Evolutionary conservation across 192 early-diverging fungal genomes (phyloP), one percentile per base, ranked within the genome.

Genomic region (Coemansia sp.): DNA sequence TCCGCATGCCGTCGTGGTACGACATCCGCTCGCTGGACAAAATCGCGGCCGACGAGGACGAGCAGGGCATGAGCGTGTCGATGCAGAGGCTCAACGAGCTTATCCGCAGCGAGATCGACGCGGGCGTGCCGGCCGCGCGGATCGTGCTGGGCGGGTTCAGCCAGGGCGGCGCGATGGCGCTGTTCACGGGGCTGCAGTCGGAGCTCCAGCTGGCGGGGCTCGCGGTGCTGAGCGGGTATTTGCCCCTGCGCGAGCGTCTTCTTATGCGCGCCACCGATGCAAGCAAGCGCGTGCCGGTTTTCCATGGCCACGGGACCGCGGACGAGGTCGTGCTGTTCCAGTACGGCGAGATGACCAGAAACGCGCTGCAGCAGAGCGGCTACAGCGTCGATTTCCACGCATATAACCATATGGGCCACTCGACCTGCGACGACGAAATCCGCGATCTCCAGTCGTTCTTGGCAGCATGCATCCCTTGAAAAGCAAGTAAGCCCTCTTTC

Each of bases 121-220:
- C 78, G 19, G 88, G 91, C 4, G 95, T 93, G 49, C 83, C 90
- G 2, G 70, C 92, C 5, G 73, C 87, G 33, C 83, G 92, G 16
- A 98, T 98, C 45, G 86, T 97, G 32, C 43, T 98, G 16, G 94
- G 92, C 51, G 97, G 97, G 0, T 98, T 98, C 60, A 95, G 93
- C 21, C 97, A 98, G 72, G 93, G 88, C 40, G 81, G 83, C n/a
- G 94, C 88, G 0, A 81, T 94, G 78, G 52, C 89, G 10, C 69
- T 96, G 38, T 67, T 91, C 56, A 84, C 84, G 8, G 85, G 81
- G 5, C 66, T 96, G 59, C 87, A 88, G 27, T 83, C 87, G 6
- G 88, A 87, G 54, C 69, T 80, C 44, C 84, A 85, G 57, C 71
- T 92, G 4, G 90, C 70, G 9, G 92, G 88, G 1, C 80, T 92